Evolutionary conservation across 2,329 filamentous ascomycete genomes (phyloP), one percentile per base, ranked within the genome.

Genomic region (Penicillium oxalicum): DNA sequence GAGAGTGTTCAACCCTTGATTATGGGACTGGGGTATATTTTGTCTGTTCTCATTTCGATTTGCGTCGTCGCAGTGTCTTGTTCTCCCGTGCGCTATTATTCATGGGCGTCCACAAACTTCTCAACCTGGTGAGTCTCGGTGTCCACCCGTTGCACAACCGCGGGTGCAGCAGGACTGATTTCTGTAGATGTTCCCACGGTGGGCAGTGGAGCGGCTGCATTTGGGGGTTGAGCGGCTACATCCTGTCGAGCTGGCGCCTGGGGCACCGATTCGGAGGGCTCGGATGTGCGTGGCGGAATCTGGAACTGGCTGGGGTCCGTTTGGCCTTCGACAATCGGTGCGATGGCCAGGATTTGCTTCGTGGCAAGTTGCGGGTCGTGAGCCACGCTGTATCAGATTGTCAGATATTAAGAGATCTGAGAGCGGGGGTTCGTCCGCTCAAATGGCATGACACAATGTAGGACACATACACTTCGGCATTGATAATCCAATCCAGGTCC

Each of bases 401-500:
- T 57, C 38, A 59, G 48, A 35, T 9, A 47, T 13, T 11, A n/a
- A 7, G 32, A 27, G n/a, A 18, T 29, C 18, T 18, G 18, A 18
- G 18, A 18, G 2, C 18, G 18, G 18, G 18, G 18, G 18, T 18
- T 18, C 18, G 18, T 44, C 12, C 40, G 9, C 13, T 26, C 13
- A 5, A 11, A 24, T 28, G 11, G 27, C 6, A 13, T 27, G 36
- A 9, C 12, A 7, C 12, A 39, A 18, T 18, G 2, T 18, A 2
- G 18, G 18, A 18, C 18, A 68, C 81, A 69, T 71, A 95, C 90
- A 98, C 80, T 48, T 84, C 77, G 1, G 91, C 86, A 67, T 91
- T 86, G 62, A 98, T 87, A 62, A 97, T 91, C 88, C 89, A 98
- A 70, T 97, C 93, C 28, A 98, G 74, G 56, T 88, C 88, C 65